Evolutionary conservation across 2,329 filamentous ascomycete species (phyloP).

Genomic region (Diplocarpon mali): DNA sequence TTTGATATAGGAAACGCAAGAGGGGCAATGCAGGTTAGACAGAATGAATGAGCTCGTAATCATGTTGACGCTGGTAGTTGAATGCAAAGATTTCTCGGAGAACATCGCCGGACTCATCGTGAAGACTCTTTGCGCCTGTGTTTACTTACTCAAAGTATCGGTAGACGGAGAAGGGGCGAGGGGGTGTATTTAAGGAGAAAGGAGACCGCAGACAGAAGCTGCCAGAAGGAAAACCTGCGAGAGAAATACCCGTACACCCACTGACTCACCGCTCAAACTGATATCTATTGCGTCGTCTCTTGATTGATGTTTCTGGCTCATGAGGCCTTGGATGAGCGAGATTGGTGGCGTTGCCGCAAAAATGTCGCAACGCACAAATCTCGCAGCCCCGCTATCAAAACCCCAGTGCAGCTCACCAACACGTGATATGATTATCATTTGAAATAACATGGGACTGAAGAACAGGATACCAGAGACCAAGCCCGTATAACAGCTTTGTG

Average conservation of each 20-base stretch:
- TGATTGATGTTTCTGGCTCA: not conserved
- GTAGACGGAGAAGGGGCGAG: not conserved
- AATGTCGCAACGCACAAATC: constrained; percentile 10
- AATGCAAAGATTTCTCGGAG: not conserved
- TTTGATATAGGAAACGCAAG: constrained; percentile 58
- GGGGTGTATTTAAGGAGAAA: constrained; percentile 3
- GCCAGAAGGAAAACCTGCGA: too few relatives aligned
- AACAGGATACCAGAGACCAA: too few relatives aligned
- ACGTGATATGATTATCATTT: too few relatives aligned
- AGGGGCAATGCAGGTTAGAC: constrained; percentile 68
- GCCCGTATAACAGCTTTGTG: too few relatives aligned
- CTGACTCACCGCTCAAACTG: too few relatives aligned
- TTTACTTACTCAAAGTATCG: not conserved
- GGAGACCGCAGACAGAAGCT: not conserved
- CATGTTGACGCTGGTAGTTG: constrained; percentile 3
- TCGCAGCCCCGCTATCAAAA: not conserved
- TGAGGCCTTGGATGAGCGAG: constrained; percentile 1
- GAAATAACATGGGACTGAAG: too few relatives aligned
- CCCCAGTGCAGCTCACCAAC: too few relatives aligned
- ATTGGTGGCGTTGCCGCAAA: constrained; percentile 5
- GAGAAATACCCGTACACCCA: too few relatives aligned
- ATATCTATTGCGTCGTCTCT: not conserved
- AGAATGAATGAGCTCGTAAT: constrained; percentile 41
- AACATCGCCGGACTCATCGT: not conserved
- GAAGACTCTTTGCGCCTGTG: not conserved